Percentiles rank a stretch among this genome's conserved stretches.
Conservation (phyloP, 441 rosid species). For the Bruguiera hainesii region DNA sequence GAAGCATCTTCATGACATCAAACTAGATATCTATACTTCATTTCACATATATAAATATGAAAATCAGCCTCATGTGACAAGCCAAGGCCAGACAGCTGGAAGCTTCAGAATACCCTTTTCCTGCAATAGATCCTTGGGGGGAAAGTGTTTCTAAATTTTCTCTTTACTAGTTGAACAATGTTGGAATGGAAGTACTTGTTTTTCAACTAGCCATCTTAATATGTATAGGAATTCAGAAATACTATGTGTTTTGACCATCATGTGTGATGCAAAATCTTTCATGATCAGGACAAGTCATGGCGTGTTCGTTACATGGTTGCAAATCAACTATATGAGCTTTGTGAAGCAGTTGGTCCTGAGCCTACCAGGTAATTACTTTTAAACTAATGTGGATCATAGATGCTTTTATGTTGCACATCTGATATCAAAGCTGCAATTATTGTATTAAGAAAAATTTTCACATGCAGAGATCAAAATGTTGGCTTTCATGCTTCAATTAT, state of each 20-base stretch:
- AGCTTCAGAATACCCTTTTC: too few species aligned
- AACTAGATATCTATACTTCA: too few species aligned
- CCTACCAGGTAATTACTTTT: conserved; percentile 59
- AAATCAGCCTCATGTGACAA: too few species aligned
- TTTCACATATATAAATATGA: too few species aligned
- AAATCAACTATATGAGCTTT: conserved; percentile 88
- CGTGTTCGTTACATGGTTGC: conserved; percentile 99
- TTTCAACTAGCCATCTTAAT: conserved; percentile 6
- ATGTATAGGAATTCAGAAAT: neutral
- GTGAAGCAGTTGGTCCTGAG: conserved; percentile 98
- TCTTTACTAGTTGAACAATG: neutral
- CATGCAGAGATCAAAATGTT: conserved; percentile 5
- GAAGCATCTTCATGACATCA: too few species aligned
- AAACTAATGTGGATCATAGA: neutral
- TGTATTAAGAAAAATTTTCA: neutral
- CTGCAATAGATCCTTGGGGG: too few species aligned
- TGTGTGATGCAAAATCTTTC: conserved; percentile 13
- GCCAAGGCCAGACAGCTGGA: too few species aligned
- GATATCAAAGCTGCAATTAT: too few species aligned
- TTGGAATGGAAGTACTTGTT: neutral
- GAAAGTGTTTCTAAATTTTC: neutral
- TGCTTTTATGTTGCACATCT: neutral
- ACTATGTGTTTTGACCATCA: neutral
- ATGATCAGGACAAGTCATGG: conserved; percentile 91
- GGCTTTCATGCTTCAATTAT: neutral